Evolutionary conservation across 1,284 basidiomycete genomes (phyloP), one percentile per base, ranked within the genome.

Genomic region (Austropuccinia psidii): DNA sequence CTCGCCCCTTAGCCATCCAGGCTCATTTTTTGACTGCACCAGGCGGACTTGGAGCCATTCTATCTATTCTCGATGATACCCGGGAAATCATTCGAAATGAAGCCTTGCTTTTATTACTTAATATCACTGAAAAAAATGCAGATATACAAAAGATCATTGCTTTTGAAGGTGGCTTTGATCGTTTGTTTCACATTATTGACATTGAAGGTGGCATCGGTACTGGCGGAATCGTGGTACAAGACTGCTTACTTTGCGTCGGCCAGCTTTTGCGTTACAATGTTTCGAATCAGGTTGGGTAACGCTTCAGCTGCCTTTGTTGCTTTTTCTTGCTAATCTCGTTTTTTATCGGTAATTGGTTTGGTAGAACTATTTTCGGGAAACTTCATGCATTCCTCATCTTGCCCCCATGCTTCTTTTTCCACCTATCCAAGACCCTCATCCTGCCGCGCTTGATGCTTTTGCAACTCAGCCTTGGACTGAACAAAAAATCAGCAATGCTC

Each of bases 61-160:
- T 93, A 74, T 84, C 87, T 2, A 84, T 88, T 11, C 81, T 93
- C 45, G 90, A 90, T 75, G 90, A 93, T 77, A 88, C 87, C 79
- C 82, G 89, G 72, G 90, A 93, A 79, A 90, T 92, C 47, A 88
- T 92, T 74, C 84, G 90, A 64, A 91, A 90, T 81, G 90, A 90
- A 47, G 78, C 78, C 6, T 87, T 98, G 41, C 85, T 89, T 15
- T 86, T 95, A 80, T 84, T 95, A 39, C 90, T 95, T 72, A 84
- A 87, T 4, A 84, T 98, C 47, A 87, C 90, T 50, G 86, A 87
- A 0, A 89, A 92, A 77, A 98, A 90, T 78, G 87, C 91, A 39
- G 93, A 98, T 80, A 90, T 98, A 61, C 95, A 98, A 80, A 98
- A 98, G 82, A 88, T 98, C 27, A 87, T 98, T 50, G 93, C 94